Evolutionary conservation across 805 yeast species (phyloP).

Genomic region (Lipomyces mesembrius): DNA sequence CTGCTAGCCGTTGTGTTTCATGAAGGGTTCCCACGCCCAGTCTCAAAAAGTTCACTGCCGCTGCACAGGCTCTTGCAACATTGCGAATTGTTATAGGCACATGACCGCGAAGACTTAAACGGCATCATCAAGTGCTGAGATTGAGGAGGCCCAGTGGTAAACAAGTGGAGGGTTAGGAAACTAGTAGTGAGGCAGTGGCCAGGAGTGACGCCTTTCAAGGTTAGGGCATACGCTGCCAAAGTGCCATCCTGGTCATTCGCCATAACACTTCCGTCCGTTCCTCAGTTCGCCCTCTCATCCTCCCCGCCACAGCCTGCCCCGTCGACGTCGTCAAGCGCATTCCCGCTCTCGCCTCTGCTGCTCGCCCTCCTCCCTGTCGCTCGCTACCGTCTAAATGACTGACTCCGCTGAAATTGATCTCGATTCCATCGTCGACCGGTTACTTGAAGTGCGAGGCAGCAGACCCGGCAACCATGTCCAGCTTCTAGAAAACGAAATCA

Average conservation of each 20-base stretch:
- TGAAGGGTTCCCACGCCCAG: too few relatives aligned
- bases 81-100: too few relatives aligned
- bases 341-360: slow-evolving; percentile 12
- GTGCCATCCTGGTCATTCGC: neutral
- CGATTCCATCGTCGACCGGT: slow-evolving; percentile 95
- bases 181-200: neutral
- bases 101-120: too few relatives aligned
- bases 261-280: neutral
- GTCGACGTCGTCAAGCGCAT: slow-evolving; percentile 6
- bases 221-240: neutral
- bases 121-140: too few relatives aligned
- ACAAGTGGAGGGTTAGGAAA: neutral
- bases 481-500: slow-evolving; percentile 89
- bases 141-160: too few relatives aligned
- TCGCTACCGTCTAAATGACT: slow-evolving; percentile 19
- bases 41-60: too few relatives aligned
- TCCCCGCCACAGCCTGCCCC: slow-evolving; percentile 9
- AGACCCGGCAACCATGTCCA: slow-evolving; percentile 98
- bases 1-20: too few relatives aligned
- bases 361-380: slow-evolving; percentile 5
- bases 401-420: slow-evolving; percentile 76
- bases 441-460: slow-evolving; percentile 95
- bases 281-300: neutral
- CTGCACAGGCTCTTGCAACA: too few relatives aligned
- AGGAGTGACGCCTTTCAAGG: neutral